Conservation (phyloP, 345 rosid genomes). For the Moringa oleifera region DNA sequence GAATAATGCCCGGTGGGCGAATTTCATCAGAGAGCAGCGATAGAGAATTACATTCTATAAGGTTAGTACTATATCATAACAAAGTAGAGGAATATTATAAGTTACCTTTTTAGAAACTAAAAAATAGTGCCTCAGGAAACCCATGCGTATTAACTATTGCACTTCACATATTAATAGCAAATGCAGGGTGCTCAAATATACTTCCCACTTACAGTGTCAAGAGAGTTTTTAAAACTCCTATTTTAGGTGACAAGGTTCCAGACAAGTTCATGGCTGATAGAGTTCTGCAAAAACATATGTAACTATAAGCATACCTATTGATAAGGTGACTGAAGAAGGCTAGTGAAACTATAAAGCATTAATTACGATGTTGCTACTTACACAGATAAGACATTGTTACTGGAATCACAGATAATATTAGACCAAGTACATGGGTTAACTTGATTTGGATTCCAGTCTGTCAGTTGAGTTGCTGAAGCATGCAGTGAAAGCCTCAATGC, state of each 20-base stretch:
- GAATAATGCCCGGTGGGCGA: not conserved
- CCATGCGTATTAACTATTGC: not conserved
- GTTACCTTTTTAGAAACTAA: conserved; percentile 1
- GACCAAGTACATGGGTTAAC: conserved; percentile 97
- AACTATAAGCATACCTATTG: conserved; percentile 16
- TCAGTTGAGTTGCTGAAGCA: conserved; percentile 43
- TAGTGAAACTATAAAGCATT: conserved; percentile 6
- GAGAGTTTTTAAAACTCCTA: conserved; percentile 60
- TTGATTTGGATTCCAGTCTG: conserved; percentile 78
- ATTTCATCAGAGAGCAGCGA: not conserved
- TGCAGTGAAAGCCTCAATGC: conserved; percentile 48
- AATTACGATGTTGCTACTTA: no score
- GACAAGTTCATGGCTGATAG: conserved; percentile 76
- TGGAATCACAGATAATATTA: conserved; percentile 56
- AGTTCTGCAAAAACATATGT: conserved; percentile 45
- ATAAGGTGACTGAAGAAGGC: conserved; percentile 6
- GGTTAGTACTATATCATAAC: not conserved
- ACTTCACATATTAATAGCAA: not conserved
- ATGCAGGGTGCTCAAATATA: conserved; percentile 3
- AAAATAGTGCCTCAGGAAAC: conserved; percentile 7
- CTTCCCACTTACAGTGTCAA: conserved; percentile 60
- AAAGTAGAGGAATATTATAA: not conserved
- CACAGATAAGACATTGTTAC: conserved; percentile 60
- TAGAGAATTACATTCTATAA: not conserved
- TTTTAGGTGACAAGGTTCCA: conserved; percentile 64